Base-by-base conservation (phyloP, 2,329 filamentous ascomycete species). In the Cylindrodendrum hubeiense region DNA sequence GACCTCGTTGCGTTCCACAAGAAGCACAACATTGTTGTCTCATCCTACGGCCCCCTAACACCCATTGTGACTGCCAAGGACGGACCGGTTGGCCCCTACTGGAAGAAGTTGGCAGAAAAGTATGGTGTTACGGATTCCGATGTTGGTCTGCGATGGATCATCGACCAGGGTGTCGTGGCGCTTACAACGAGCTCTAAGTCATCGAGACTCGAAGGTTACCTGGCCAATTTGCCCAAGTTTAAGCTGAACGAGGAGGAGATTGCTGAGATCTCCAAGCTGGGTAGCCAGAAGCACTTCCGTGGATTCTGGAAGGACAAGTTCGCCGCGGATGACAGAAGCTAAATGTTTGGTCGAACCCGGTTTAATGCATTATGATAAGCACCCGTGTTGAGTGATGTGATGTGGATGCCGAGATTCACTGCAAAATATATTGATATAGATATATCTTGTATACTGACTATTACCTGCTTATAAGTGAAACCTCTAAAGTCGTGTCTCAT, bases 161-260 rank as follows among this genome's bases (percentile, higher is more conserved):
- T 91, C 37, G 89, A 91, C 71, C 86, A 88, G 75, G 88, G 85
- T 26, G 77, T 89, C 46, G 84, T 90, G 26, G 82, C 81, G 3
- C 74, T 91, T 59, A 91, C 89, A 0, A 91, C 89, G 12, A 90
- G 86, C 72, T 80, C 80, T 37, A 91, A 83, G 69, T 82, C 87
- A 73, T 81, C 88, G 67, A 81, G 90, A 52, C 78, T 92, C 65
- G 81, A 85, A 74, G 81, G 82, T n/a, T 90, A 87, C 71, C 68
- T 88, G 63, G 73, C 78, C n/a, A 83, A 83, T 67, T 65, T 87
- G 67, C 82, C 80, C 46, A 79, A 72, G 47, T 90, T 91, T 73
- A 87, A 88, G 80, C 79, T 92, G 67, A 89, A 87, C 12, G 80
- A 84, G 0, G 81, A 84, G 58, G 90, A 92, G 77, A 79, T 91